Conservation (phyloP, 2,329 filamentous ascomycete genomes). For the Gnomoniopsis smithogilvyi region DNA sequence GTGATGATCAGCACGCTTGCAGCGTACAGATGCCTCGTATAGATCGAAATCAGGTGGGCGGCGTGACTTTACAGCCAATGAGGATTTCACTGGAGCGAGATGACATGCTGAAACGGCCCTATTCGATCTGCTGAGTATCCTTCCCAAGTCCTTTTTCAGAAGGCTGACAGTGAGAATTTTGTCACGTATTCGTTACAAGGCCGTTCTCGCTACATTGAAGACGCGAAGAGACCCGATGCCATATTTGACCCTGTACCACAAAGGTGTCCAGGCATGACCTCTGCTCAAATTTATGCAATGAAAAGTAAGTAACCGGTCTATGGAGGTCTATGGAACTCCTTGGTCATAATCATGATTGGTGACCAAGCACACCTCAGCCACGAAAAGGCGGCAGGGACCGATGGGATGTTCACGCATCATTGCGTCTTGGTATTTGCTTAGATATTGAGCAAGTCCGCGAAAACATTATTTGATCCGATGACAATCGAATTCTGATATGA, state of each 20-base stretch:
- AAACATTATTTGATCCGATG: too few relatives aligned
- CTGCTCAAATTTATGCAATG: too few relatives aligned
- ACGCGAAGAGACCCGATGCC: neutral
- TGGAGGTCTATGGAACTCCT: too few relatives aligned
- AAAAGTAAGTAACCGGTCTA: too few relatives aligned
- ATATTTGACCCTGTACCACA: neutral
- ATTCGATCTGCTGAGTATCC: conserved; percentile 13
- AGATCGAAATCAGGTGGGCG: conserved; percentile 10
- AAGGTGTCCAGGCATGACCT: neutral
- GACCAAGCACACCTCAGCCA: too few relatives aligned
- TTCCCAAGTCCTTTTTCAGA: neutral
- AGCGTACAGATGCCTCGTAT: conserved; percentile 19
- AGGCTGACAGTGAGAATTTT: neutral
- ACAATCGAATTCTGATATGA: neutral
- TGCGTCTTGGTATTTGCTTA: too few relatives aligned
- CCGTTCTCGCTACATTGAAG: neutral
- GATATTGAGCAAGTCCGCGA: too few relatives aligned
- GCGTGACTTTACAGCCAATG: conserved; percentile 10
- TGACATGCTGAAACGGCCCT: conserved; percentile 14
- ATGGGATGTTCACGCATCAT: too few relatives aligned
- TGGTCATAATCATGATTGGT: too few relatives aligned
- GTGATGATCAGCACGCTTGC: conserved; percentile 14
- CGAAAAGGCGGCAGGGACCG: too few relatives aligned
- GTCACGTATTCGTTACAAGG: neutral
- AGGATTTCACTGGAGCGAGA: conserved; percentile 12